Evolutionary conservation across 257 asterid genomes (phyloP), one percentile per base, ranked within the genome.

Genomic region (Buddleja alternifolia): DNA sequence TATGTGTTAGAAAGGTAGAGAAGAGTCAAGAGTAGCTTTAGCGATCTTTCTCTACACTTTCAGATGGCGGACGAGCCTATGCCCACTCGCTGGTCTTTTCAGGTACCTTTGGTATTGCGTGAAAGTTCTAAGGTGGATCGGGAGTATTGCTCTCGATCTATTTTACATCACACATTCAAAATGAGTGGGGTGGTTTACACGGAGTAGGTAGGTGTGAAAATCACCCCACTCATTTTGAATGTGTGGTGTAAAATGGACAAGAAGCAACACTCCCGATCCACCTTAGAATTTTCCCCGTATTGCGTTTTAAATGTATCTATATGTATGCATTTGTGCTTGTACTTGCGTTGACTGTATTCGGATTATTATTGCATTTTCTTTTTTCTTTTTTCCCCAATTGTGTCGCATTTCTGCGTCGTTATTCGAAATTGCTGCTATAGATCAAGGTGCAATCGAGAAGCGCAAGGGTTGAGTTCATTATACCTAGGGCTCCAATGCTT

Each of bases 61-160:
- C 65, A 19, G 67, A 88, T 88, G 98, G 92, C 93, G 11, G 97
- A 82, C 72, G 96, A 90, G 52, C 96, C 98, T 77, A 25, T 88
- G 78, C 87, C 85, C 54, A 90, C 98, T 61, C 98, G 98, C 77
- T 93, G 95, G 98, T 84, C 97, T 19, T 90, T 93, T 77, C 89
- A 82, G 95, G 98, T 88, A 61, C 53, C 60, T 69, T 45, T 47
- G 9, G 23, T 8, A n/a, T n/a, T n/a, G n/a, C n/a, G n/a, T n/a
- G n/a, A n/a, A n/a, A n/a, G n/a, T n/a, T n/a, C n/a, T n/a, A n/a
- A n/a, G n/a, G n/a, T n/a, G n/a, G n/a, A n/a, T n/a, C n/a, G n/a
- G n/a, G n/a, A n/a, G n/a, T n/a, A n/a, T n/a, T n/a, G n/a, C n/a
- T n/a, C n/a, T n/a, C n/a, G n/a, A n/a, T 40, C 54, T 59, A 10